Conservation (phyloP, 164 flowering plant species). For the Echeveria elegans region DNA sequence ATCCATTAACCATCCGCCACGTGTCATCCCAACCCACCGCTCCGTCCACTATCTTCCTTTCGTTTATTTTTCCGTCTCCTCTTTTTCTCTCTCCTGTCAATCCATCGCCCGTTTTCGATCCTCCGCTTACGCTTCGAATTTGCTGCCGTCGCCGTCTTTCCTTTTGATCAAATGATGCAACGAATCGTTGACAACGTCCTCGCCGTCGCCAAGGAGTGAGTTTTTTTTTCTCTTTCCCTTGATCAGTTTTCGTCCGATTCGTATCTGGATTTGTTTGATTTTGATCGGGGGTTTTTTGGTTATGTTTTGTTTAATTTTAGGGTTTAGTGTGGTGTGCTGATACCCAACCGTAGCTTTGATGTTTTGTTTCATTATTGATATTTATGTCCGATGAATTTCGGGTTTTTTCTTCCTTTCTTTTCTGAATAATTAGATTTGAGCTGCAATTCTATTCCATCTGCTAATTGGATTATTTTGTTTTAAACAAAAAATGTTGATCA, state of each 20-base stretch:
- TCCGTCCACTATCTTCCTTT: not conserved
- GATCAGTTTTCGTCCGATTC: not conserved
- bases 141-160: too few relatives aligned
- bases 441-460: too few relatives aligned
- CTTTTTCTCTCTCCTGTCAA: not conserved
- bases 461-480: too few relatives aligned
- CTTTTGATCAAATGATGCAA: slow-evolving; percentile 31
- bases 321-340: not conserved
- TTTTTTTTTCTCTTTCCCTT: too few relatives aligned
- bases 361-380: not conserved
- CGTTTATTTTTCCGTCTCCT: not conserved
- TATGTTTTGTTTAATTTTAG: not conserved
- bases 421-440: too few relatives aligned
- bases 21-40: slow-evolving; percentile 4
- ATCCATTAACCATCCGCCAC: slow-evolving; percentile 2
- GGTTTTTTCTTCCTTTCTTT: not conserved
- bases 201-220: slow-evolving; percentile 88
- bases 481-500: not conserved
- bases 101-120: not conserved
- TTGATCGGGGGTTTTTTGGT: not conserved
- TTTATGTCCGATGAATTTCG: too few relatives aligned
- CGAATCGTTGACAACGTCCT: slow-evolving; percentile 70
- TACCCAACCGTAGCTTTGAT: too few relatives aligned
- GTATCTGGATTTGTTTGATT: not conserved
- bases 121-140: not conserved